Base-by-base conservation (phyloP, 1,139 yeast species). In the Chernovozyma sophiae-reginae region DNA sequence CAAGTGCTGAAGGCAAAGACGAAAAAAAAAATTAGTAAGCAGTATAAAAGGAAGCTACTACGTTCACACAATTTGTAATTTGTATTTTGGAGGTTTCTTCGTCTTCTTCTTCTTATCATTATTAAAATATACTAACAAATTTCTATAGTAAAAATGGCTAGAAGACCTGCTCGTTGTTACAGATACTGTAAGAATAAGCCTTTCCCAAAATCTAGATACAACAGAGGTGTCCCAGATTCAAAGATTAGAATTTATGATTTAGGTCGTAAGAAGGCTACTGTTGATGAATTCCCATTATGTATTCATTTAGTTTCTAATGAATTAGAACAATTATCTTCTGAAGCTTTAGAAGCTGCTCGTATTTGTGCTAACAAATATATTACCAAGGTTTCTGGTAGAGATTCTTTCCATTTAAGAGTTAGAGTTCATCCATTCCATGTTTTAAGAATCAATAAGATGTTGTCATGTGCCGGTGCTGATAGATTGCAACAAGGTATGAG, bases 401-500 rank as follows among this genome's bases (percentile, higher is more conserved):
- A 92, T 66, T 80, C 97, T 60, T 92, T 92, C 97, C 98, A 92
- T 81, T 81, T 92, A 82, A 89, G 98, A 80, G 89, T 92, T 74
- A 90, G 98, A 79, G 98, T 90, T 66, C 98, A 92, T 77, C 98
- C 98, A 62, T 94, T 86, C 97, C 98, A 92, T 82, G 98, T 94
- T 59, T 85, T 92, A 74, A 86, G 98, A 79, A 92, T 92, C 81
- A 92, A 92, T 92, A 92, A 92, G 86, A 92, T 92, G 98, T 87
- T 92, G 96, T 92, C 98, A 66, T 92, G 98, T 81, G 98, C 98
- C 78, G 98, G 98, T 86, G 98, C 98, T 71, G 98, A 92, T 90
- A 87, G 98, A 86, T 83, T 92, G 77, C 98, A 92, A 81, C 97
- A 94, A 80, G 98, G 98, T 87, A 92, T 92, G 98, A 90, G 98